Conservation (phyloP, 257 asterid genomes). For the Solanum sejunctum region DNA sequence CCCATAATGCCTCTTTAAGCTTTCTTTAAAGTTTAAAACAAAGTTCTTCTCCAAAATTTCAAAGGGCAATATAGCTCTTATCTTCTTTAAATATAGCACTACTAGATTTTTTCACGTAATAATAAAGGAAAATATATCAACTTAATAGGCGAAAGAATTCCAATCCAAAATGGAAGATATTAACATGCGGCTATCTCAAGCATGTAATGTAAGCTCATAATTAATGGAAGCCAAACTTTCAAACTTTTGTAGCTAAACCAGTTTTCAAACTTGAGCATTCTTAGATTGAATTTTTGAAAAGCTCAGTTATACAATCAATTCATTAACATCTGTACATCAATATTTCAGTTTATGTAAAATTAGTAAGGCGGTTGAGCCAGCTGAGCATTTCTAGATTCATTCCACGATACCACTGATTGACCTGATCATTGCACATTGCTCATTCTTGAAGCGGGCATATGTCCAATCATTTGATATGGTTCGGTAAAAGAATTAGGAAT, state of each 20-base stretch:
- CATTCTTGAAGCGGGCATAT: slow-evolving; percentile 16
- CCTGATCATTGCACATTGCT: slow-evolving; percentile 11
- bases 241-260: not conserved
- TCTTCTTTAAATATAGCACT: not conserved
- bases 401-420: slow-evolving; percentile 24
- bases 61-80: not conserved
- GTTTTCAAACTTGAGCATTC: not conserved
- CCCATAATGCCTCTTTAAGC: not conserved
- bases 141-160: not conserved
- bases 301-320: not conserved
- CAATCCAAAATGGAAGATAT: not conserved
- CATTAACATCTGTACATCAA: not conserved
- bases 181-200: not conserved
- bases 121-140: not conserved
- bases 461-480: slow-evolving; percentile 37
- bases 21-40: not conserved
- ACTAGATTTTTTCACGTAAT: not conserved
- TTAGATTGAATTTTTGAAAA: not conserved
- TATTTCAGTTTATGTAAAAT: not conserved
- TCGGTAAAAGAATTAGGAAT: slow-evolving; percentile 35
- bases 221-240: not conserved
- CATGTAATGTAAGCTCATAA: not conserved
- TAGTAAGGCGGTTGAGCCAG: slow-evolving; percentile 12
- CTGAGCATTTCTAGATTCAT: slow-evolving; percentile 49
- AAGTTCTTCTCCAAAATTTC: not conserved